These are phyloP conservation scores for Darksidea phi DNA, from an alignment of 495 filamentous ascomycete species.

Conservation along the genomic window DNA sequence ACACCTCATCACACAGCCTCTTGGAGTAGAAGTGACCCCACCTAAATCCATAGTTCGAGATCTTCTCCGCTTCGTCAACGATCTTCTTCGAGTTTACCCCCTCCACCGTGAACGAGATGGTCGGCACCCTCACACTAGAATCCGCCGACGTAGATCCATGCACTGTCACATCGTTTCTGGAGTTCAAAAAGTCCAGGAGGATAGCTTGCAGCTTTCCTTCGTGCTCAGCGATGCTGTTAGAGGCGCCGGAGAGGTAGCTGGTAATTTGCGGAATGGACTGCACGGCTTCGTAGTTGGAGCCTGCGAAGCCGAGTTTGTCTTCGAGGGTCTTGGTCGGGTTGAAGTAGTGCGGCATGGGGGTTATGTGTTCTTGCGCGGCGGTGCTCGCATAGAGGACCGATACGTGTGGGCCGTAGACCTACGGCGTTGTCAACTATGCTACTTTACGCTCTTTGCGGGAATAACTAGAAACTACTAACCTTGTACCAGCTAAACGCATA, in stretches of 20 bases:
- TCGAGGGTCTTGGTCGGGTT: constrained; percentile 57
- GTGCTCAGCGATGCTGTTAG: constrained; percentile 56
- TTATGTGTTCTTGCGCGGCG: constrained; percentile 50
- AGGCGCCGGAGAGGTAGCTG: constrained; percentile 54
- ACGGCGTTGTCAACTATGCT: background rate
- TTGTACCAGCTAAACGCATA: constrained; percentile 79
- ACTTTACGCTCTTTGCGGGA: background rate
- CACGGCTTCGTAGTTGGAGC: constrained; percentile 64
- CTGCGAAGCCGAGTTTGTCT: constrained; percentile 64
- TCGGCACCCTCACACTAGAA: constrained; percentile 55
- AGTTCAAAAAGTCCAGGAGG: constrained; percentile 56
- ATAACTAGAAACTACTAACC: constrained; percentile 34
- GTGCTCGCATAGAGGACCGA: constrained; percentile 63
- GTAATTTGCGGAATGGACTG: constrained; percentile 57
- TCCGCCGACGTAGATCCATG: constrained; percentile 55
- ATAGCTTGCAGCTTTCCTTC: constrained; percentile 59
- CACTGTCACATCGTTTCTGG: constrained; percentile 52
- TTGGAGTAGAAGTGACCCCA: constrained; percentile 70
- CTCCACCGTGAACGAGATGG: constrained; percentile 63
- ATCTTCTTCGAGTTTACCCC: constrained; percentile 57
- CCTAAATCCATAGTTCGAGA: constrained; percentile 57
- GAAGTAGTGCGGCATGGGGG: constrained; percentile 65
- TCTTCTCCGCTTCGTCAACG: constrained; percentile 61
- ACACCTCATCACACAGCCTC: constrained; percentile 58
- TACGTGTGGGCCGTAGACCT: constrained; percentile 70